A percentile compares a stretch with the other conserved stretches of the same genome.
Conservation (phyloP, 495 filamentous ascomycete genomes). For the Penicillium bialowiezense region DNA sequence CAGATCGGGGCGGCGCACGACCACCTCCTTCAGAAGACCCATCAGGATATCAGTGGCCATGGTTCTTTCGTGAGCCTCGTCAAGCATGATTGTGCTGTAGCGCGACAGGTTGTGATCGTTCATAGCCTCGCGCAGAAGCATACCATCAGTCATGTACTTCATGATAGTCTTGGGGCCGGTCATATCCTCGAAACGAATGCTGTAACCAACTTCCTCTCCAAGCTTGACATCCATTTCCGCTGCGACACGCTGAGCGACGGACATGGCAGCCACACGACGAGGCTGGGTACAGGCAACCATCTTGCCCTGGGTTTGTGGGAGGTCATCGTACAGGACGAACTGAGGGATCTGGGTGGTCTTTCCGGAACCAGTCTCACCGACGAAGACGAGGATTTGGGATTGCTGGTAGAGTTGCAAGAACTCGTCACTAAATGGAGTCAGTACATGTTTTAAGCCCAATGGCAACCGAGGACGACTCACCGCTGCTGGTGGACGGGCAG, state of each 20-base stretch:
- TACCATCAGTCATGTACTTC: conserved; percentile 99
- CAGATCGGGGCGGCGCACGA: conserved; percentile 72
- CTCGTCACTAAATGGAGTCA: conserved; percentile 62
- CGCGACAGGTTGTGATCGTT: conserved; percentile 85
- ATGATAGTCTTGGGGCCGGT: conserved; percentile 87
- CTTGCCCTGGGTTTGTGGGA: conserved; percentile 79
- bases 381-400: conserved; percentile 94
- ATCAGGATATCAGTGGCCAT: conserved; percentile 94
- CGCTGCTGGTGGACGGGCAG: conserved; percentile 89
- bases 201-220: conserved; percentile 97
- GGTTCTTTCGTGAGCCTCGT: conserved; percentile 96
- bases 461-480: conserved; percentile 38
- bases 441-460: background rate
- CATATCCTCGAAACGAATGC: conserved; percentile 97
- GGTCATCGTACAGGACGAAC: conserved; percentile 95
- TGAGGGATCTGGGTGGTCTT: conserved; percentile 99
- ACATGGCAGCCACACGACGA: conserved; percentile 97
- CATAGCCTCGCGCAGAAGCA: conserved; percentile 98
- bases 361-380: conserved; percentile 98
- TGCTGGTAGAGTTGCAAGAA: conserved; percentile 91
- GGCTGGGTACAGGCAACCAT: conserved; percentile 97
- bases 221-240: conserved; percentile 92
- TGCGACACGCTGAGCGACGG: conserved; percentile 96
- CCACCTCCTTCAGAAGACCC: conserved; percentile 88
- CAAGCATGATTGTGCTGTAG: conserved; percentile 97